Base-by-base conservation (phyloP, 805 yeast species). In the Myxozyma vanderwaltii region DNA sequence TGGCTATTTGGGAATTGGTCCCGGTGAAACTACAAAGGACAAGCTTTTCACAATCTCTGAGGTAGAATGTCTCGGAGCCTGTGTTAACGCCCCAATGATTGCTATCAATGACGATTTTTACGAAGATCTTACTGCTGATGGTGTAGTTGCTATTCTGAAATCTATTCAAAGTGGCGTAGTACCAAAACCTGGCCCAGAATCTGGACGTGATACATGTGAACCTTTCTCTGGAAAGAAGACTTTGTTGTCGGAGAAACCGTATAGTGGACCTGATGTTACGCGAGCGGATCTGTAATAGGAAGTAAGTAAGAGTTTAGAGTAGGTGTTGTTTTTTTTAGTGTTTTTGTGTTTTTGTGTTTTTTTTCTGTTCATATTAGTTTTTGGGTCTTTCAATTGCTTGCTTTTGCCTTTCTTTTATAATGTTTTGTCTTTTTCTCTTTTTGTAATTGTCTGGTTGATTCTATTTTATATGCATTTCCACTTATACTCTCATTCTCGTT, bases 61-160 rank as follows among this genome's bases (percentile, higher is more conserved):
- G 74, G 96, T 89, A 63, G 96, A 89, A 76, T 89, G 96, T 76
- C 82, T 88, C 51, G 96, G 96, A 59, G 96, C 96, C 2, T 89
- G 96, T 79, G 91, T 89, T 51, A 89, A 89, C 73, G 96, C 88
- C 6, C 96, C 96, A 54, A 89, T 89, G 89, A 78, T 89, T 56
- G 95, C 89, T 62, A 76, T 89, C 54, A 88, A 88, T 74, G 96
- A 89, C 75, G 91, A 86, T 71, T 89, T 78, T 75, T 86, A 80
- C 70, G 96, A 89, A 76, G 96, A 89, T 74, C 80, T 89, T 74
- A 86, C 91, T 36, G 79, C 84, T 24, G 86, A 86, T 64, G 80
- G 81, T 47, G 82, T 87, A 27, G 80, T 81, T 36, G 78, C 80
- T 61, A 72, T 89, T 47, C 80, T 89, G 71, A 80, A 84, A 64